A percentile compares a stretch with the other conserved stretches of the same genome.
Conservation (phyloP, 192 early-diverging fungal species). For the Gryganskiella cystojenkinii region DNA sequence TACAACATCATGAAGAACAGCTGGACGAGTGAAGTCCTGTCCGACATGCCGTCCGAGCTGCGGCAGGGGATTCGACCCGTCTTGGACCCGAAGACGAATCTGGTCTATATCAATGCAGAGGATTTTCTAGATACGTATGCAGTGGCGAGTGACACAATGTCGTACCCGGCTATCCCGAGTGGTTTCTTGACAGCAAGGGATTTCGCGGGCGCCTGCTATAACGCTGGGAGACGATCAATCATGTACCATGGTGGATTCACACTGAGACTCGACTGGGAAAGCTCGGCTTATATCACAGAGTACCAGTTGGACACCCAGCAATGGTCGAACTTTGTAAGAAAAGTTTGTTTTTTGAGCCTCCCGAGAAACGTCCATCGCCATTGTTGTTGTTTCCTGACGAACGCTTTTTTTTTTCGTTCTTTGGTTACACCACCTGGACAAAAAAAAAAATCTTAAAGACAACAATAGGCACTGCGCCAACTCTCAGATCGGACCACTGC, state of each 20-base stretch:
- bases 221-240: conserved; percentile 1
- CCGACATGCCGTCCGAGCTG: not conserved
- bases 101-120: conserved; percentile 1
- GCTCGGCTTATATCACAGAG: conserved; percentile 6
- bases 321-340: conserved; percentile 20
- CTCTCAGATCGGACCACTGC: conserved; percentile 29
- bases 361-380: not conserved
- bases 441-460: too few relatives aligned
- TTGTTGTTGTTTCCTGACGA: not conserved
- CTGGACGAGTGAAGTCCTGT: not conserved
- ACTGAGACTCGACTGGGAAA: not conserved
- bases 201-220: conserved; percentile 1
- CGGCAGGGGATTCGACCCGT: not conserved
- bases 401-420: not conserved
- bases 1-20: not conserved
- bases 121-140: not conserved
- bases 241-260: conserved; percentile 14
- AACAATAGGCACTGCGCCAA: conserved; percentile 6
- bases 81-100: not conserved
- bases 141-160: not conserved
- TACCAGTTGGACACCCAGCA: not conserved
- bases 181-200: too few relatives aligned
- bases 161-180: too few relatives aligned
- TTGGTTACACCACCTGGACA: too few relatives aligned
- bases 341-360: not conserved